phyloP scores from a whole-genome alignment of 2,329 filamentous ascomycete species.

The Phialophora expanda region DNA sequence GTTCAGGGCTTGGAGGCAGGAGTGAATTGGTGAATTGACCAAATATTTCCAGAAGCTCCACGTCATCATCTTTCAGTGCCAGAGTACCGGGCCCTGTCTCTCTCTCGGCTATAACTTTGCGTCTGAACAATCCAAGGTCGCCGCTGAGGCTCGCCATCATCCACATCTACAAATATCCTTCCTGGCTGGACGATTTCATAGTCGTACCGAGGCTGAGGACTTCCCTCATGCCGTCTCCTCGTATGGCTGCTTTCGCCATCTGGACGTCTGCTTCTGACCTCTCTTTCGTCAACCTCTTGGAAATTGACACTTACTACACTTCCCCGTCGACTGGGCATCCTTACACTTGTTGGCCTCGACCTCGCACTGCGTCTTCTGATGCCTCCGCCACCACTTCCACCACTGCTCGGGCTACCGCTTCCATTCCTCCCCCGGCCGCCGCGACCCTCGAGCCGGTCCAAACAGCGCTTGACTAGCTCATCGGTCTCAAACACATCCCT shows the following conservation, averaged over 20 bases:
- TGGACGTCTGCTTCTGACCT: constrained; percentile 2
- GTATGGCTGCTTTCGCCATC: constrained; percentile 19
- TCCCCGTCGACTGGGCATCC: constrained; percentile 18
- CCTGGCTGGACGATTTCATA: constrained; percentile 35
- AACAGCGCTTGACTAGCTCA: constrained; percentile 32
- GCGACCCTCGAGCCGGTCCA: constrained; percentile 18
- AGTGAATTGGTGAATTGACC: constrained; percentile 53
- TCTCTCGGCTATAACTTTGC: constrained; percentile 20
- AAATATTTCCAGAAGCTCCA: not conserved
- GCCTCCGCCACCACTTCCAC: constrained; percentile 17
- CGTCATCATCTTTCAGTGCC: not conserved
- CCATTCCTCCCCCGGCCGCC: constrained; percentile 24
- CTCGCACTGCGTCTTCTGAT: constrained; percentile 27
- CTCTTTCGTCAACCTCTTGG: constrained; percentile 25
- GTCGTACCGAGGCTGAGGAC: constrained; percentile 25
- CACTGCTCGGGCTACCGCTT: constrained; percentile 18
- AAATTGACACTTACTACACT: constrained; percentile 13
- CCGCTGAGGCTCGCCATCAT: constrained; percentile 13
- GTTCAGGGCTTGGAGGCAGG: constrained; percentile 74
- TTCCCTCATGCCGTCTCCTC: constrained; percentile 19
- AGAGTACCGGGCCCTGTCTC: constrained; percentile 9
- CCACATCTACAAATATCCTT: constrained; percentile 32
- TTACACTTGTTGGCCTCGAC: constrained; percentile 20
- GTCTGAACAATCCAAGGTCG: constrained; percentile 16
- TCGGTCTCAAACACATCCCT: constrained; percentile 34